These are phyloP conservation scores for Ceriops tagal DNA, from an alignment of 345 rosid genomes.

Conservation along the genomic window DNA sequence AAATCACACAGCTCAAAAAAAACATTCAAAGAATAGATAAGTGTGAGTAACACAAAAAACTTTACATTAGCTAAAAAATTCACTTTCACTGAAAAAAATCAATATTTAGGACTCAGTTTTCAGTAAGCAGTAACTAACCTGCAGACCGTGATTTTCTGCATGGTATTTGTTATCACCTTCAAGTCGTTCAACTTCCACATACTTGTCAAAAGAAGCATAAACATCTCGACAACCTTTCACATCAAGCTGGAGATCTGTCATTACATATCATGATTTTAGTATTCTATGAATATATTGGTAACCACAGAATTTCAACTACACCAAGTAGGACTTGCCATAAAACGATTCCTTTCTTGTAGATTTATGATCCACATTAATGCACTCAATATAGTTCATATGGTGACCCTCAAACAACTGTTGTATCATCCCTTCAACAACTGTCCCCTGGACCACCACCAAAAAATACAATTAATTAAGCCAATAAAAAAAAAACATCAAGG, in stretches of 20 bases:
- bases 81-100: no score
- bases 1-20: no score
- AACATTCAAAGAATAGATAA: no score
- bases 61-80: no score
- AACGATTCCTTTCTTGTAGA: constrained; percentile 95
- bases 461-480: constrained; percentile 8
- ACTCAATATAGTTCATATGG: constrained; percentile 89
- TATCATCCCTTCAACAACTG: constrained; percentile 97
- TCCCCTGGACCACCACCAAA: constrained; percentile 48
- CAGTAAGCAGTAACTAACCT: constrained; percentile 46
- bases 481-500: background rate
- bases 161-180: constrained; percentile 98
- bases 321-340: constrained; percentile 56
- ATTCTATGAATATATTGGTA: background rate
- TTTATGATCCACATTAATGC: constrained; percentile 91
- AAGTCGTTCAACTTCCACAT: constrained; percentile 93
- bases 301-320: background rate
- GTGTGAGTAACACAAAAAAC: no score
- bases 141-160: constrained; percentile 84
- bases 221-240: constrained; percentile 97
- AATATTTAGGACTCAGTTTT: background rate
- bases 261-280: constrained; percentile 3
- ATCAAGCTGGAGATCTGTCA: constrained; percentile 93
- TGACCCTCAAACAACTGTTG: constrained; percentile 97
- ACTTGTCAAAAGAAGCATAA: constrained; percentile 96